Evolutionary conservation across 371 early-diverging fungal genomes (phyloP).

Genomic region (Syncephalis plumigaleata): DNA sequence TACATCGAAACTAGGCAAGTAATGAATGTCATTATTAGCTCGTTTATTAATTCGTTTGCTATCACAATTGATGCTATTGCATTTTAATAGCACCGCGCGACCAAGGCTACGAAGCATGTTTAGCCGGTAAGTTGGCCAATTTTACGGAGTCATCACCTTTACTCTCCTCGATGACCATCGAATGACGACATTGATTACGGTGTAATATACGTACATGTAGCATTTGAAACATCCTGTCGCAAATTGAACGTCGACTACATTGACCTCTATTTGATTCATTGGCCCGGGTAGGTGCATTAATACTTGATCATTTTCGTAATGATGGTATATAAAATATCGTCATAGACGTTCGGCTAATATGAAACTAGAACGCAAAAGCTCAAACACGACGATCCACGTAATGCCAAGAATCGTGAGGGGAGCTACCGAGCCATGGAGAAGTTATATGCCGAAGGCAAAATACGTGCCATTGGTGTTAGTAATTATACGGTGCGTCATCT

Average conservation of each 20-base stretch:
- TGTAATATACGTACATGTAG: too few species aligned
- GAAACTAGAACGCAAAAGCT: slow-evolving; percentile 19
- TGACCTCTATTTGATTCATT: slow-evolving; percentile 81
- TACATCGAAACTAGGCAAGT: slow-evolving; percentile 75
- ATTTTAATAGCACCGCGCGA: slow-evolving; percentile 56
- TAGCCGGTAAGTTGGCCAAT: slow-evolving; percentile 26
- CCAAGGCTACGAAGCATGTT: slow-evolving; percentile 55
- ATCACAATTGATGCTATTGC: neutral
- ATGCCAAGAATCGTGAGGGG: slow-evolving; percentile 23
- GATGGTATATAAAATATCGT: too few species aligned
- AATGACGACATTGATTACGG: too few species aligned
- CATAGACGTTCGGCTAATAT: too few species aligned
- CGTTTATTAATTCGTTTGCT: neutral
- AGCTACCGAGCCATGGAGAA: slow-evolving; percentile 58
- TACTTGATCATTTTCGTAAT: too few species aligned
- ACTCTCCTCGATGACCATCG: too few species aligned
- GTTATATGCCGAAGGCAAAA: slow-evolving; percentile 25
- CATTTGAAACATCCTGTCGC: slow-evolving; percentile 32
- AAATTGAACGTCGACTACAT: slow-evolving; percentile 49
- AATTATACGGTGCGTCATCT: slow-evolving; percentile 58
- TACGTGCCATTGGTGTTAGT: slow-evolving; percentile 63
- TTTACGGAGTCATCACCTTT: too few species aligned
- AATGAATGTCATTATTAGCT: slow-evolving; percentile 1
- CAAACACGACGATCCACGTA: slow-evolving; percentile 16
- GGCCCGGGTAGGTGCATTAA: slow-evolving; percentile 39